A percentile compares a stretch with the other conserved stretches of the same genome.
Conservation (phyloP, 805 yeast genomes). For the Gaillardinia entomophila region DNA sequence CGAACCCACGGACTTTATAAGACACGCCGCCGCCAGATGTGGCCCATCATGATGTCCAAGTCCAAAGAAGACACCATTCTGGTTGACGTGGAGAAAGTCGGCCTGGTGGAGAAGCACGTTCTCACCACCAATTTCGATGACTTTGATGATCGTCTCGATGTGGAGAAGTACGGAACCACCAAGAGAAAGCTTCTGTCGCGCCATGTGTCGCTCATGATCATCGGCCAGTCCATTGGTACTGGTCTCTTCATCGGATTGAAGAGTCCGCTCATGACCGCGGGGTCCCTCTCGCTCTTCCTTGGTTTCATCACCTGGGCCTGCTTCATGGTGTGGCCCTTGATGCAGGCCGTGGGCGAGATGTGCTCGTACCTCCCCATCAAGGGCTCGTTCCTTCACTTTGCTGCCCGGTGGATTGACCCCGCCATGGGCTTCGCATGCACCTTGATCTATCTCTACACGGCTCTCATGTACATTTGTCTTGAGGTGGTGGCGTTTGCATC, state of each 20-base stretch:
- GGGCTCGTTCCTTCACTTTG: conserved; percentile 28
- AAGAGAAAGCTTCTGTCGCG: conserved; percentile 22
- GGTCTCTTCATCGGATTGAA: conserved; percentile 30
- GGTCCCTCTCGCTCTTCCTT: conserved; percentile 28
- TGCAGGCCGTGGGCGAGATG: conserved; percentile 34
- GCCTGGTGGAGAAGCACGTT: conserved; percentile 3
- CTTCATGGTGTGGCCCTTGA: conserved; percentile 28
- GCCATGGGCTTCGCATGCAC: conserved; percentile 31
- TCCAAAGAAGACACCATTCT: neutral
- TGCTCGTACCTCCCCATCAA: conserved; percentile 30
- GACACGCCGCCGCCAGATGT: too few species aligned
- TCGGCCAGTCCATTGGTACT: conserved; percentile 31
- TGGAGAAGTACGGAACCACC: conserved; percentile 23
- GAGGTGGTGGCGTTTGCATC: conserved; percentile 29
- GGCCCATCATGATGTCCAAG: too few species aligned
- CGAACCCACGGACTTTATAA: too few species aligned
- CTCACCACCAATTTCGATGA: conserved; percentile 3
- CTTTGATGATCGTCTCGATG: conserved; percentile 17
- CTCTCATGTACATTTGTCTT: conserved; percentile 27
- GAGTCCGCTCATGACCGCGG: conserved; percentile 24
- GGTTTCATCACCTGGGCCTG: conserved; percentile 26
- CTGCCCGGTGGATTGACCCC: conserved; percentile 32
- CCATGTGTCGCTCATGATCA: conserved; percentile 29
- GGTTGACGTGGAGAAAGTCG: conserved; percentile 5
- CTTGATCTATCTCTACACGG: conserved; percentile 26